These are phyloP conservation scores for Nakazawaea peltata DNA, from an alignment of 805 yeast species.

Conservation along the genomic window DNA sequence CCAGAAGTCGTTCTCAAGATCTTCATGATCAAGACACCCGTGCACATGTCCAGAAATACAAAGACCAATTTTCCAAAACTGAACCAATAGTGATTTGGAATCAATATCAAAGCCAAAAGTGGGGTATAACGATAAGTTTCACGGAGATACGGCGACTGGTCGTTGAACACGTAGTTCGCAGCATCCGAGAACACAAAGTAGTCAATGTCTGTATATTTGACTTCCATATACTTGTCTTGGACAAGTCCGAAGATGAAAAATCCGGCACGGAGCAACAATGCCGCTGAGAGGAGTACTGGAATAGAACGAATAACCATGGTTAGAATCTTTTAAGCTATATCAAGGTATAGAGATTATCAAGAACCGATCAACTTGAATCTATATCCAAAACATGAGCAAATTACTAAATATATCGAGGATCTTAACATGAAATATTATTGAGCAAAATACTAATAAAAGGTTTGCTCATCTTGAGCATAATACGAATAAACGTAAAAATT, in stretches of 20 bases:
- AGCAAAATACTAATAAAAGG: too few relatives aligned
- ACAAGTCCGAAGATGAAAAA: slow-evolving; percentile 76
- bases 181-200: slow-evolving; percentile 94
- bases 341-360: too few relatives aligned
- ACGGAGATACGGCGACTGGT: slow-evolving; percentile 65
- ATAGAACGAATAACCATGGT: too few relatives aligned
- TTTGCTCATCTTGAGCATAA: too few relatives aligned
- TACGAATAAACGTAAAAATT: too few relatives aligned
- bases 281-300: too few relatives aligned
- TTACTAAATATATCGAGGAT: too few relatives aligned
- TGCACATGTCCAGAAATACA: slow-evolving; percentile 67
- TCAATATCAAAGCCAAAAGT: slow-evolving; percentile 70
- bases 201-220: slow-evolving; percentile 91
- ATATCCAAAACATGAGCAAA: background rate
- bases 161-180: slow-evolving; percentile 52
- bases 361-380: background rate
- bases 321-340: too few relatives aligned
- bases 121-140: slow-evolving; percentile 96
- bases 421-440: too few relatives aligned
- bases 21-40: slow-evolving; percentile 57
- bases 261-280: slow-evolving; percentile 36
- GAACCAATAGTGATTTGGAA: slow-evolving; percentile 53
- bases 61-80: slow-evolving; percentile 78
- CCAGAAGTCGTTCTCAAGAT: slow-evolving; percentile 22
- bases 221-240: slow-evolving; percentile 74